phyloP scores from a whole-genome alignment of 2,329 filamentous ascomycete species.

The Ophiostoma novo-ulmi region DNA sequence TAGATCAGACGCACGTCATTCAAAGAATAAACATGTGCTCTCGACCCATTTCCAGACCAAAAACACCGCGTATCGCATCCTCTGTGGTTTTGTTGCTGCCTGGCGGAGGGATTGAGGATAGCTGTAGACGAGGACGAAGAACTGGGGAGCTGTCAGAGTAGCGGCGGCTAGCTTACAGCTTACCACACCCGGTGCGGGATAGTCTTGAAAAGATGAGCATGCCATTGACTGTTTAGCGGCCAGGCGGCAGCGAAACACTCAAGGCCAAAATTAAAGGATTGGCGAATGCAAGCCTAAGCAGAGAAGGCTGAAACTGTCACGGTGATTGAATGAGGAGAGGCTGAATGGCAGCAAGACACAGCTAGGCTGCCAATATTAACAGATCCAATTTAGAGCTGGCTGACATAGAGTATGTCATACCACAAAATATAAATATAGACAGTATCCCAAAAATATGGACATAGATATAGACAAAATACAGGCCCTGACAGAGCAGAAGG shows the following conservation, averaged over 20 bases:
- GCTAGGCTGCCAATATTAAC: conserved; percentile 7
- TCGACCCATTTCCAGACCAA: neutral
- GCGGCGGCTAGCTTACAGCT: conserved; percentile 1
- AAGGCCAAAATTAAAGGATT: neutral
- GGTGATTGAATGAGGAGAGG: neutral
- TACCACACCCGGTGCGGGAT: neutral
- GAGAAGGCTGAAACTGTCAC: neutral
- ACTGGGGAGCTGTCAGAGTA: neutral
- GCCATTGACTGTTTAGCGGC: neutral
- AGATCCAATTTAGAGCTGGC: neutral
- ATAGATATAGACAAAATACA: neutral
- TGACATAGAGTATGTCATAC: neutral
- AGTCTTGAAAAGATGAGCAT: neutral
- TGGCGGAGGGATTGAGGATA: neutral
- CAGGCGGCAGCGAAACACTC: conserved; percentile 5
- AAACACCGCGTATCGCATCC: neutral
- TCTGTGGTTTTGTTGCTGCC: neutral
- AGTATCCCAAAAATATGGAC: neutral
- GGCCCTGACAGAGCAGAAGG: neutral
- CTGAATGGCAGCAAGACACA: neutral
- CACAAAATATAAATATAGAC: neutral
- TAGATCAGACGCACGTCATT: neutral
- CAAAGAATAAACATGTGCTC: neutral
- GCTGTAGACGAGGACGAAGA: neutral
- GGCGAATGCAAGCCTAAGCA: neutral